Base-by-base conservation (phyloP, 1,139 yeast species). In the Debaryomyces udenii region DNA sequence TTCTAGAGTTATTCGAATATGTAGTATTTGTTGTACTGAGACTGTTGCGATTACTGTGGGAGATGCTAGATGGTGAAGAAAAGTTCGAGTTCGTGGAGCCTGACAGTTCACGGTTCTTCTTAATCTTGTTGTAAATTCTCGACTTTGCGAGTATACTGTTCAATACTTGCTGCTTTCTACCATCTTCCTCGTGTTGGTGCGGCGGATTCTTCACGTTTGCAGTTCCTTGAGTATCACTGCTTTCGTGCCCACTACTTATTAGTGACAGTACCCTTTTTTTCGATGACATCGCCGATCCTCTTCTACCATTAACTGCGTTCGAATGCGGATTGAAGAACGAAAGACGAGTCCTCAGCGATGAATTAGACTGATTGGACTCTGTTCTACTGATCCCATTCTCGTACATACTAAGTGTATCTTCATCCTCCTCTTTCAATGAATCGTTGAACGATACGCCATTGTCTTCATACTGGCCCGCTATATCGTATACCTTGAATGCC, bases 101-200 rank as follows among this genome's bases (percentile, higher is more conserved):
- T 2, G 62, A 52, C 62, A 67, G 70, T 38, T 70, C 76, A 10
- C 77, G 58, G 43, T 66, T 58, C 45, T 68, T 70, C 47, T 64
- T 70, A 20, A 71, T 52, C 43, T 67, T 62, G 47, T 62, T 65
- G 48, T 72, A 72, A 22, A 72, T 51, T 45, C 60, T 59, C 5
- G 74, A 64, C 44, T 71, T 72, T 11, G 69, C 57, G 17, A 70
- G 56, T 10, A 71, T 46, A n/a, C 58, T 52, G 46, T 65, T 67
- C 9, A 66, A 44, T 0, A 59, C 53, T 40, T 59, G 65, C 43
- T 55, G 61, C 38, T 53, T 58, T 41, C 53, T 52, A 26, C 55
- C 52, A 3, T 60, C 65, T 13, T 50, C 57, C n/a, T 53, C 59
- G 20, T 20, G 22, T 27, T 17, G 5, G 9, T 26, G 18, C 16